Conservation (phyloP, 2,329 filamentous ascomycete species). For the Colletotrichum camelliae region DNA sequence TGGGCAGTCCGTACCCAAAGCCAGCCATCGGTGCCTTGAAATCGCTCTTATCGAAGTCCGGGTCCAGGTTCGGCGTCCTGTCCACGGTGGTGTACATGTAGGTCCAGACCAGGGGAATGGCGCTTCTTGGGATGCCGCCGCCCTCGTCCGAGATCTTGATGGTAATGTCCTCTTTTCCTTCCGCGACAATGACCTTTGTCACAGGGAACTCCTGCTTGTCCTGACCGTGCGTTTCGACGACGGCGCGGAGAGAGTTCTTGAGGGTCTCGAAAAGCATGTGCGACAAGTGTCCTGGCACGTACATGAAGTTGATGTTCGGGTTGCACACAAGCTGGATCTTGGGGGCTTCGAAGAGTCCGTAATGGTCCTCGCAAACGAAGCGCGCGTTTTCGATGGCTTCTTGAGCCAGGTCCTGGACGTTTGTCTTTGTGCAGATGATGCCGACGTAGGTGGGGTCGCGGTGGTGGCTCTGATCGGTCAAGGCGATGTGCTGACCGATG, state of each 20-base stretch:
- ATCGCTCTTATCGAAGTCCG: constrained; percentile 98
- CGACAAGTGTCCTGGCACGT: constrained; percentile 96
- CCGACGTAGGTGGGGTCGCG: constrained; percentile 94
- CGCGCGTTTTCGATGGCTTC: constrained; percentile 98
- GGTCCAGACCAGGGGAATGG: constrained; percentile 98
- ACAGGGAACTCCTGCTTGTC: constrained; percentile 96
- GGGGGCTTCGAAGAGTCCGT: constrained; percentile 94
- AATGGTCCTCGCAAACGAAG: constrained; percentile 99
- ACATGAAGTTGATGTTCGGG: constrained; percentile 97
- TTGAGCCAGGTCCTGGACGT: constrained; percentile 90
- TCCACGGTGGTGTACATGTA: constrained; percentile 99
- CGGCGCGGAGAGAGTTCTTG: constrained; percentile 96
- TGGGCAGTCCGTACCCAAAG: constrained; percentile 96
- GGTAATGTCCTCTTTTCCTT: constrained; percentile 98
- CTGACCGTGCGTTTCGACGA: constrained; percentile 92
- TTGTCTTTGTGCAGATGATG: constrained; percentile 99
- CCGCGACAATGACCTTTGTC: constrained; percentile 96
- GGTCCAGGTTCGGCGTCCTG: constrained; percentile 90
- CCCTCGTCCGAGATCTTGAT: constrained; percentile 98
- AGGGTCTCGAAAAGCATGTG: constrained; percentile 99
- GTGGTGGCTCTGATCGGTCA: constrained; percentile 90
- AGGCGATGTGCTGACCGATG: constrained; percentile 96
- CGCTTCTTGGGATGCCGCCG: constrained; percentile 89
- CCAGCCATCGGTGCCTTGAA: constrained; percentile 99
- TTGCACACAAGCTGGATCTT: constrained; percentile 97